Evolutionary conservation across 805 yeast genomes (phyloP).

Genomic region (Candida pseudoglaebosa): DNA sequence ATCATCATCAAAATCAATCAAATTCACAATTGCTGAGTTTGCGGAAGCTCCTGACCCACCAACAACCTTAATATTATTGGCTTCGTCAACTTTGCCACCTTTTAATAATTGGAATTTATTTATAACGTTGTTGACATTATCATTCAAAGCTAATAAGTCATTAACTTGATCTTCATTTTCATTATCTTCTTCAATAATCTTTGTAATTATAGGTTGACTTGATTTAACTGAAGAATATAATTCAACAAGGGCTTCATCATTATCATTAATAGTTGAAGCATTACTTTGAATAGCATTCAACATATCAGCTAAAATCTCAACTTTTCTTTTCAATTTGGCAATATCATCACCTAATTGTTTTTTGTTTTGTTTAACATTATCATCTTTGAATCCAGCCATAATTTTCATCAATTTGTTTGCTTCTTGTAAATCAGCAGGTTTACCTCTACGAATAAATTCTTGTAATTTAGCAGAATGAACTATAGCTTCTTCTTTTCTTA

Average conservation of each 20-base stretch:
- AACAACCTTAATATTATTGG: slow-evolving; percentile 40
- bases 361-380: slow-evolving; percentile 66
- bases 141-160: slow-evolving; percentile 67
- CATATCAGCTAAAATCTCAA: slow-evolving; percentile 87
- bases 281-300: slow-evolving; percentile 46
- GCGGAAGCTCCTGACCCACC: slow-evolving; percentile 20
- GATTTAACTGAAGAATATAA: slow-evolving; percentile 73
- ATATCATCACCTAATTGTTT: slow-evolving; percentile 81
- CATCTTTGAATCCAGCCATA: slow-evolving; percentile 96
- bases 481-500: slow-evolving; percentile 86
- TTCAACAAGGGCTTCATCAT: slow-evolving; percentile 75
- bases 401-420: slow-evolving; percentile 96
- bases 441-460: slow-evolving; percentile 91
- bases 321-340: slow-evolving; percentile 78
- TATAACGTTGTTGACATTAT: slow-evolving; percentile 65
- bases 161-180: slow-evolving; percentile 62
- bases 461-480: slow-evolving; percentile 95
- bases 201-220: slow-evolving; percentile 82
- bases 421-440: slow-evolving; percentile 91
- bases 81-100: slow-evolving; percentile 57
- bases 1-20: slow-evolving; percentile 43
- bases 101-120: slow-evolving; percentile 63
- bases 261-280: slow-evolving; percentile 34
- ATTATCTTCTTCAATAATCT: slow-evolving; percentile 67
- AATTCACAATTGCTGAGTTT: slow-evolving; percentile 28